A percentile compares a stretch with the other conserved stretches of the same genome.
Conservation (phyloP, 305 asterid species). For the Fraxinus xanthoxyloides region DNA sequence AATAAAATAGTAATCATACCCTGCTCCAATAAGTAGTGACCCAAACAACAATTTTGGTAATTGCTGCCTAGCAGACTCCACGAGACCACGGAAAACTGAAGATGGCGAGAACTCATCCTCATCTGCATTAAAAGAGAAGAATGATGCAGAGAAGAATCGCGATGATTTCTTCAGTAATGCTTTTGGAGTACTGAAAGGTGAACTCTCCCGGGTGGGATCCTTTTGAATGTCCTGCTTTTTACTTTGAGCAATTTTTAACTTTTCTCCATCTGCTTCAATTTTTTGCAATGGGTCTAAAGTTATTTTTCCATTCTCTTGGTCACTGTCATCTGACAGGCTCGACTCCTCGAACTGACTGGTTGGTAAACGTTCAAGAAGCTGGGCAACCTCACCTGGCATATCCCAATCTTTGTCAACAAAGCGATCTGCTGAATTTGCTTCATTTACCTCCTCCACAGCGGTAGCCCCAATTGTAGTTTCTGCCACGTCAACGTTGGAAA, state of each 20-base stretch:
- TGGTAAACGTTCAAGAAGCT: constrained; percentile 37
- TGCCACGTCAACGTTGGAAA: constrained; percentile 44
- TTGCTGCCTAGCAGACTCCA: constrained; percentile 74
- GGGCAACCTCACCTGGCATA: constrained; percentile 41
- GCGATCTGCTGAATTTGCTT: constrained; percentile 44
- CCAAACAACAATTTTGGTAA: constrained; percentile 75
- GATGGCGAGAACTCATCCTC: constrained; percentile 83
- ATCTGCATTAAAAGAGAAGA: constrained; percentile 77
- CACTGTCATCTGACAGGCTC: constrained; percentile 53
- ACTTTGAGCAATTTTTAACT: constrained; percentile 56
- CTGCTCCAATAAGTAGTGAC: constrained; percentile 83
- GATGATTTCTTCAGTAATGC: constrained; percentile 86
- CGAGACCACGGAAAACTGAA: constrained; percentile 63
- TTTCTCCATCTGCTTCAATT: constrained; percentile 70
- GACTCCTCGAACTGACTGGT: constrained; percentile 45
- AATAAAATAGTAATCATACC: constrained; percentile 50
- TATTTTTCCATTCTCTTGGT: constrained; percentile 54
- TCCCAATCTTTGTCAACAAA: constrained; percentile 44
- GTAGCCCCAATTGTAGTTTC: constrained; percentile 48
- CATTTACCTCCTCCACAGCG: constrained; percentile 43
- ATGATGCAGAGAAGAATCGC: constrained; percentile 96
- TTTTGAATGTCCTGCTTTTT: constrained; percentile 75
- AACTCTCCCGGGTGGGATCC: constrained; percentile 67
- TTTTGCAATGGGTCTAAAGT: constrained; percentile 43
- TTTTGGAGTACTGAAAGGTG: constrained; percentile 71